A percentile compares a stretch with the other conserved stretches of the same genome.
Conservation (phyloP, 352 stramenopile genomes). For the Globisporangium orthogonon region DNA sequence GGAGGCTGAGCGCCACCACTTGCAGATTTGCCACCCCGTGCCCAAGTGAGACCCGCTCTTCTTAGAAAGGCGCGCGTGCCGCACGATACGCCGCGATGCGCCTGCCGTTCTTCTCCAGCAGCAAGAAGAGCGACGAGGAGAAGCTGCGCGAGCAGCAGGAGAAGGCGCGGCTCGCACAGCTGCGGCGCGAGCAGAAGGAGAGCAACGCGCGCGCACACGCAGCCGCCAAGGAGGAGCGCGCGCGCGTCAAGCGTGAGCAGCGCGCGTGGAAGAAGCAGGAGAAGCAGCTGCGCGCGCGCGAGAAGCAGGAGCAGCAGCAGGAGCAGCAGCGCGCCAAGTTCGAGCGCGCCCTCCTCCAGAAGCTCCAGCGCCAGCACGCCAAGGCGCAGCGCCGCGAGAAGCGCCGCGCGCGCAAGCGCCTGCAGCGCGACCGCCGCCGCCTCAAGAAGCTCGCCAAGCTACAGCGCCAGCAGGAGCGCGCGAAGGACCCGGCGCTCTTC, state of each 20-base stretch:
- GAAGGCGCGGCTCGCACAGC: slow-evolving; percentile 13
- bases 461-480: slow-evolving; percentile 11
- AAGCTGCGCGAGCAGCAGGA: slow-evolving; percentile 6
- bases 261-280: slow-evolving; percentile 14
- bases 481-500: neutral
- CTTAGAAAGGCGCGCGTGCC: neutral
- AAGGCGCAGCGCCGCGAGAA: slow-evolving; percentile 10
- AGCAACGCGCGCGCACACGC: slow-evolving; percentile 5
- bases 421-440: slow-evolving; percentile 8
- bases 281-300: slow-evolving; percentile 14
- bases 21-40: neutral
- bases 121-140: slow-evolving; percentile 8
- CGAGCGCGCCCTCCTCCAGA: slow-evolving; percentile 17
- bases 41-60: neutral
- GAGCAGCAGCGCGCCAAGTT: slow-evolving; percentile 8
- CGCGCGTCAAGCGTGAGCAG: slow-evolving; percentile 8
- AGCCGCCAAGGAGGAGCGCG: slow-evolving; percentile 9
- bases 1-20: neutral
- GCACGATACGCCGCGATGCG: neutral
- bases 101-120: slow-evolving; percentile 7
- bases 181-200: slow-evolving; percentile 15
- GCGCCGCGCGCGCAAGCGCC: slow-evolving; percentile 5
- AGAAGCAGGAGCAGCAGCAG: slow-evolving; percentile 11
- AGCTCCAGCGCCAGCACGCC: slow-evolving; percentile 19
- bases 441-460: slow-evolving; percentile 9